Conservation (phyloP, 1,139 yeast genomes). For the Yamadazyma buinensis region DNA sequence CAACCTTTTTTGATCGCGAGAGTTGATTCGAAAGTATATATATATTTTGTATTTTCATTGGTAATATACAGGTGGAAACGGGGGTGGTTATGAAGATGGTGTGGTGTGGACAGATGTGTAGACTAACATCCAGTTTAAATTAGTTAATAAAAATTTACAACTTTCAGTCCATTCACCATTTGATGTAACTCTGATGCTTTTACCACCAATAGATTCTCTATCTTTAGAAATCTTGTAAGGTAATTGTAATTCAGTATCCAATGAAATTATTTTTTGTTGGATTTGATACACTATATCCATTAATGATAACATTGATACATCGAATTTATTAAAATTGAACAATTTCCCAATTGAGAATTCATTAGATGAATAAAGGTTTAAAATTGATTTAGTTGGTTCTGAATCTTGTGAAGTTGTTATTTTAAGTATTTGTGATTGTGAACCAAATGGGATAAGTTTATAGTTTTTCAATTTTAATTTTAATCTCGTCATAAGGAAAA, state of each 20-base stretch:
- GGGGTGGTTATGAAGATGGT: too few species aligned
- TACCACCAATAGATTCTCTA: conserved; percentile 70
- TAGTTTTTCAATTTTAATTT: conserved; percentile 56
- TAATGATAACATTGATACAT: conserved; percentile 73
- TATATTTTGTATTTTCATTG: too few species aligned
- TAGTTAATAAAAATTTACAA: conserved; percentile 75
- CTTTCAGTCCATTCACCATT: conserved; percentile 89
- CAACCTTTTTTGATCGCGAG: too few species aligned
- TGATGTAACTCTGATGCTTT: conserved; percentile 67
- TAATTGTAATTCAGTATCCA: conserved; percentile 58
- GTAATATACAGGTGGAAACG: too few species aligned
- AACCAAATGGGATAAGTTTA: conserved; percentile 76
- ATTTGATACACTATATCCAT: conserved; percentile 60
- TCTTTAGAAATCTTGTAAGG: conserved; percentile 59
- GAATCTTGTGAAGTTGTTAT: conserved; percentile 9
- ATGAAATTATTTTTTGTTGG: conserved; percentile 42
- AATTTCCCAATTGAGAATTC: conserved; percentile 67
- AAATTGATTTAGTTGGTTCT: conserved; percentile 9
- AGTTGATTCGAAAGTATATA: too few species aligned
- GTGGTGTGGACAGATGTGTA: conserved; percentile 35
- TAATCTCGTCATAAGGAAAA: conserved; percentile 60
- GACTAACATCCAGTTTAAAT: conserved; percentile 55
- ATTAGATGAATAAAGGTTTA: conserved; percentile 59
- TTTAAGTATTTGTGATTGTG: conserved; percentile 74
- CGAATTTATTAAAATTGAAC: conserved; percentile 67